phyloP scores from a whole-genome alignment of 495 filamentous ascomycete species.

The Talaromyces thailandensis region DNA sequence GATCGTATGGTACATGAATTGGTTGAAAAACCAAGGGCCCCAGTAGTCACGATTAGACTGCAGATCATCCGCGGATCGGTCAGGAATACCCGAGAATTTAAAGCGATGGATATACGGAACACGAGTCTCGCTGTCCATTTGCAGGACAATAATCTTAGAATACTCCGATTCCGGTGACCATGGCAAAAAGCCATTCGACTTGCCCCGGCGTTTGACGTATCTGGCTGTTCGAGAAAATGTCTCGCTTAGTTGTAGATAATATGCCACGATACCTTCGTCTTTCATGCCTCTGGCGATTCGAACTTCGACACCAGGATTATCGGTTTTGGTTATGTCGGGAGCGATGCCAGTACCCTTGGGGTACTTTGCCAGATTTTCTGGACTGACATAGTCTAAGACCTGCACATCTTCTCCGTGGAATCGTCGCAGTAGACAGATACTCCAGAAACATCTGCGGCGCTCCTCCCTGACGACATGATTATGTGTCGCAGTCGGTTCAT shows the following conservation, averaged over 20 bases:
- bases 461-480: constrained; percentile 25
- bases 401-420: constrained; percentile 37
- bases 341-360: neutral
- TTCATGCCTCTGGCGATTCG: constrained; percentile 11
- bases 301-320: neutral
- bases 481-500: constrained; percentile 17
- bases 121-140: constrained; percentile 40
- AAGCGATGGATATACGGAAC: constrained; percentile 39
- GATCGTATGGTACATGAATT: constrained; percentile 41
- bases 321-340: neutral
- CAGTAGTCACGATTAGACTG: constrained; percentile 34
- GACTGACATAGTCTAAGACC: constrained; percentile 22
- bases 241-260: constrained; percentile 36
- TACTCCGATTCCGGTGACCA: constrained; percentile 44
- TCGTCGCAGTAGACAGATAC: constrained; percentile 36
- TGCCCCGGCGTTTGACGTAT: constrained; percentile 37
- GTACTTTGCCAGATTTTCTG: constrained; percentile 1
- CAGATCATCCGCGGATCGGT: constrained; percentile 30
- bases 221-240: constrained; percentile 33
- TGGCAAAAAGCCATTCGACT: constrained; percentile 32
- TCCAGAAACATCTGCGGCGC: constrained; percentile 40
- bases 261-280: constrained; percentile 39
- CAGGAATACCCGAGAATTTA: constrained; percentile 31
- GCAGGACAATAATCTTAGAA: constrained; percentile 35
- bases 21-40: constrained; percentile 40